Evolutionary conservation across 768 basidiomycete species (phyloP).

Genomic region (Cyathus striatus): DNA sequence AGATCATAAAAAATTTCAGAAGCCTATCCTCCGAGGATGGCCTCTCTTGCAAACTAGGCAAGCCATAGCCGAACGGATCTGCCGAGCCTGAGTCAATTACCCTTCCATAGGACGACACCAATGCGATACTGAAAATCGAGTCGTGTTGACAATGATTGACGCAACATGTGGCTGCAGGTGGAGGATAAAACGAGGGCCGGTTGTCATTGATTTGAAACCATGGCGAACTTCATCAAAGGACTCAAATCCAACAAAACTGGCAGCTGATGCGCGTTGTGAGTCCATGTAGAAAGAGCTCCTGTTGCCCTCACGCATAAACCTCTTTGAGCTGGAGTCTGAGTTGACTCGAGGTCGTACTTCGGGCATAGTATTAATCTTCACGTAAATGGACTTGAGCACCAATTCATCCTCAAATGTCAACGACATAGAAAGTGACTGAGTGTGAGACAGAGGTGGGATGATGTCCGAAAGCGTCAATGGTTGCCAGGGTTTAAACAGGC

Average conservation of each 20-base stretch:
- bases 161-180: conserved; percentile 30
- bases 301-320: conserved; percentile 12
- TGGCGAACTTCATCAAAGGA: conserved; percentile 77
- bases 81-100: conserved; percentile 54
- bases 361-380: conserved; percentile 35
- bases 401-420: conserved; percentile 47
- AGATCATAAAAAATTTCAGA: conserved; percentile 49
- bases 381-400: conserved; percentile 50
- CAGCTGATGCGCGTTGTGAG: conserved; percentile 42
- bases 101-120: conserved; percentile 73
- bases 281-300: conserved; percentile 21
- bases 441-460: conserved; percentile 59
- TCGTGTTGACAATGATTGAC: conserved; percentile 43
- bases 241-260: conserved; percentile 69
- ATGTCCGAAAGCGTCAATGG: conserved; percentile 69
- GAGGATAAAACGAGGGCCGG: conserved; percentile 65
- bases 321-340: conserved; percentile 40
- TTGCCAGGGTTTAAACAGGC: conserved; percentile 14
- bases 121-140: conserved; percentile 69
- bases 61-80: conserved; percentile 74
- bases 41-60: conserved; percentile 46
- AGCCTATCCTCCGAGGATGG: conserved; percentile 59
- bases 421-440: conserved; percentile 33
- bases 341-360: conserved; percentile 29
- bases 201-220: conserved; percentile 68